These are phyloP conservation scores for Colletotrichum orchidophilum DNA, from an alignment of 2,329 filamentous ascomycete genomes.

Conservation along the genomic window DNA sequence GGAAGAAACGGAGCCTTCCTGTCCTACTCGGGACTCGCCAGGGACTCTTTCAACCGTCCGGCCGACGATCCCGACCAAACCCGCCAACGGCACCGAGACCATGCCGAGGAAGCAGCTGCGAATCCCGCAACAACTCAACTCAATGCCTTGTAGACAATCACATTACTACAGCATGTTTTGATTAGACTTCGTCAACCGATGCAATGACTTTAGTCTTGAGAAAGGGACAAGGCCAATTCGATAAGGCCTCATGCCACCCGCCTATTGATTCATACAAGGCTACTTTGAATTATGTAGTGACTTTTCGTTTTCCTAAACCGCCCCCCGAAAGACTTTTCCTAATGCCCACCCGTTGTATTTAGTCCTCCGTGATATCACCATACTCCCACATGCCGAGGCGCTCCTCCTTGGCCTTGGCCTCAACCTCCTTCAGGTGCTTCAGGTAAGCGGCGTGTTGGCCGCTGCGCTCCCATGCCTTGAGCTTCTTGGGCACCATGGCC, in stretches of 20 bases:
- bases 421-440: conserved; percentile 75
- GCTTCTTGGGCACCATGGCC: conserved; percentile 90
- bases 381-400: conserved; percentile 97
- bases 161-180: too few species aligned
- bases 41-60: conserved; percentile 29
- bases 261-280: conserved; percentile 25
- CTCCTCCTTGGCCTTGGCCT: conserved; percentile 81
- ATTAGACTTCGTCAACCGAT: too few species aligned
- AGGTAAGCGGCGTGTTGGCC: conserved; percentile 75
- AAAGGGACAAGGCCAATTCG: background rate
- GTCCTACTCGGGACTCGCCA: background rate
- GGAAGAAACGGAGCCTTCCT: background rate
- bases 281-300: conserved; percentile 23
- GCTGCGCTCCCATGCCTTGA: conserved; percentile 89
- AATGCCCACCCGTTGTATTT: conserved; percentile 39
- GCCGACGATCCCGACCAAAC: conserved; percentile 20
- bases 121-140: background rate
- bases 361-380: conserved; percentile 93
- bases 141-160: background rate
- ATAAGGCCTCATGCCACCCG: background rate
- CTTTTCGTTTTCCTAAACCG: conserved; percentile 17
- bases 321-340: background rate
- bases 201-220: background rate
- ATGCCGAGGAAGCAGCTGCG: background rate
- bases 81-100: background rate